Percentiles rank a stretch among this genome's conserved stretches.
Evolutionary conservation across 208 protist species (phyloP).

Genomic region (Polymyxa betae): DNA sequence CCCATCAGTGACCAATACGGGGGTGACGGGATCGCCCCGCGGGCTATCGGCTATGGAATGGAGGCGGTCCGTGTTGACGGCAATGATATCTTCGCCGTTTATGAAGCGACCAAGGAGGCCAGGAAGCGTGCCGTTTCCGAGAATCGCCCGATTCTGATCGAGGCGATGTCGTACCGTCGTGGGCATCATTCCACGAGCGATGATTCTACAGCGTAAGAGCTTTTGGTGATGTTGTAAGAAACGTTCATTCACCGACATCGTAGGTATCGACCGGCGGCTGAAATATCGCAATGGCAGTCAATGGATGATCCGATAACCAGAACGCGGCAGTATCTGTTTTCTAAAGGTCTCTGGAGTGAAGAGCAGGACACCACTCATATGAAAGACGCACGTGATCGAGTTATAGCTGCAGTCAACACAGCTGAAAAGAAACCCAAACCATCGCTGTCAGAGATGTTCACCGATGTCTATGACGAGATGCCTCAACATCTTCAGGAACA

Average conservation of each 20-base stretch:
- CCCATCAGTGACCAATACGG: constrained; percentile 85
- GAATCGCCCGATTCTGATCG: constrained; percentile 86
- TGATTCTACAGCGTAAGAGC: constrained; percentile 80
- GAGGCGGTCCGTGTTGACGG: constrained; percentile 90
- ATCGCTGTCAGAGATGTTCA: constrained; percentile 43
- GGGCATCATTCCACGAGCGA: constrained; percentile 92
- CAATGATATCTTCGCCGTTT: constrained; percentile 91
- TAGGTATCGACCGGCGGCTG: constrained; percentile 54
- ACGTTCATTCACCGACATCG: not conserved
- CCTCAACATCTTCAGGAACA: constrained; percentile 56
- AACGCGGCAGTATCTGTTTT: constrained; percentile 36
- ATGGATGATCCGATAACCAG: constrained; percentile 49
- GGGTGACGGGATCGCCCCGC: constrained; percentile 86
- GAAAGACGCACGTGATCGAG: not conserved
- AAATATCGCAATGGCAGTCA: constrained; percentile 51
- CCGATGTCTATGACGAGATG: constrained; percentile 60
- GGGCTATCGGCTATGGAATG: constrained; percentile 83
- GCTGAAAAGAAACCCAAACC: constrained; percentile 55
- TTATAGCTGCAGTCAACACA: not conserved
- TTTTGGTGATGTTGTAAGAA: not conserved
- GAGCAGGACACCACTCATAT: constrained; percentile 24
- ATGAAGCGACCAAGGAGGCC: constrained; percentile 82
- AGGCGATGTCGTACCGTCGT: constrained; percentile 92
- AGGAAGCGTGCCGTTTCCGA: constrained; percentile 80
- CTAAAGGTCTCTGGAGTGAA: constrained; percentile 25